These are phyloP conservation scores for Colletotrichum sp. DNA, from an alignment of 2,329 filamentous ascomycete genomes.

Conservation along the genomic window DNA sequence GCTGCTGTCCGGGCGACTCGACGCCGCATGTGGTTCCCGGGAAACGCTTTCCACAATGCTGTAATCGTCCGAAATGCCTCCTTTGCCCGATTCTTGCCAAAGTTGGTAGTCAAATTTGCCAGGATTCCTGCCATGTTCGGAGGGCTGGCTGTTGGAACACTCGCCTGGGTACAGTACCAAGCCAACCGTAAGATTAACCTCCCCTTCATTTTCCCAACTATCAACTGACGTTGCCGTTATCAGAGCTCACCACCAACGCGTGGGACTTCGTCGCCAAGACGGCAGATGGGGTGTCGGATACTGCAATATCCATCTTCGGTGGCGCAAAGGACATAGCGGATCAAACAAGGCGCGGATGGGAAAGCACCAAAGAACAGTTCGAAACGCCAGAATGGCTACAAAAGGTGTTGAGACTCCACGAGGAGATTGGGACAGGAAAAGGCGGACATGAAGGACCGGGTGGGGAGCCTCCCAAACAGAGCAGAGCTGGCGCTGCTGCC, in stretches of 20 bases:
- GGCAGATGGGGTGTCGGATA: constrained; percentile 71
- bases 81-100: constrained; percentile 75
- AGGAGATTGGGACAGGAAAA: constrained; percentile 58
- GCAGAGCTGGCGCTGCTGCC: constrained; percentile 63
- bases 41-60: constrained; percentile 84
- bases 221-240: neutral
- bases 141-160: constrained; percentile 81
- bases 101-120: constrained; percentile 87
- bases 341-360: constrained; percentile 82
- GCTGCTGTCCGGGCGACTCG: constrained; percentile 64
- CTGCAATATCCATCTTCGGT: constrained; percentile 73
- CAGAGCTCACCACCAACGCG: constrained; percentile 78
- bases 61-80: constrained; percentile 68
- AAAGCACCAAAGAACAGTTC: constrained; percentile 79
- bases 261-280: constrained; percentile 78
- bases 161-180: constrained; percentile 96
- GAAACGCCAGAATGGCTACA: constrained; percentile 80
- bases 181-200: constrained; percentile 70
- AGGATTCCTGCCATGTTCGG: constrained; percentile 92
- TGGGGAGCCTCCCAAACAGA: constrained; percentile 64
- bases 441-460: constrained; percentile 52
- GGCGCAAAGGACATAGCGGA: constrained; percentile 77
- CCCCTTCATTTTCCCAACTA: neutral
- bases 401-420: constrained; percentile 68
- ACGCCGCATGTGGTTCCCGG: constrained; percentile 76